Evolutionary conservation across 140 eudicot genomes (phyloP).

Genomic region (Flaveria floridana): DNA sequence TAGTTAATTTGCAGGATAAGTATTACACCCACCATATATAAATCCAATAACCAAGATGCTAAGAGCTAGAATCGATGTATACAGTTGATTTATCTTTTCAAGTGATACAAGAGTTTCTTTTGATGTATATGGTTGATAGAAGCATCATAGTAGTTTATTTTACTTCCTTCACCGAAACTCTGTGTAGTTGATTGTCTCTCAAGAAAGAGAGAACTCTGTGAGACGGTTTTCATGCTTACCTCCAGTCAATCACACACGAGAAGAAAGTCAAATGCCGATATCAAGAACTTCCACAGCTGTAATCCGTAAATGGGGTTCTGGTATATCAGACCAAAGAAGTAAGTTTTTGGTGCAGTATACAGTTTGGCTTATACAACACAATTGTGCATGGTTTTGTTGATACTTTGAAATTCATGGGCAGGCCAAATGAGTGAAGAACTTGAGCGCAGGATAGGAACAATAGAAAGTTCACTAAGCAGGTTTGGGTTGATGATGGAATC

Average conservation of each 20-base stretch:
- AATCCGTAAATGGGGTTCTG: conserved; percentile 64
- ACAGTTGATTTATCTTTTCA: conserved; percentile 14
- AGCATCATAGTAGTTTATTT: conserved; percentile 19
- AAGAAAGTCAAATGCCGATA: conserved; percentile 68
- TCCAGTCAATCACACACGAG: conserved; percentile 62
- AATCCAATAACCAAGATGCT: conserved; percentile 18
- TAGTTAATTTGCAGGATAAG: background rate
- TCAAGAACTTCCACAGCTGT: conserved; percentile 61
- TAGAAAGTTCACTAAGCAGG: conserved; percentile 80
- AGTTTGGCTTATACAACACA: conserved; percentile 11
- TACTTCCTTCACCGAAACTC: conserved; percentile 15
- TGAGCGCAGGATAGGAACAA: conserved; percentile 69
- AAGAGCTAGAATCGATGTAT: conserved; percentile 19
- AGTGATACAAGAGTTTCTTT: conserved; percentile 7
- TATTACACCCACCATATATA: background rate
- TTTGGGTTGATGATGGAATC: conserved; percentile 84
- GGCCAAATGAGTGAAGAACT: conserved; percentile 81
- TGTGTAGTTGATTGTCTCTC: conserved; percentile 61
- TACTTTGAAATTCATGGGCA: conserved; percentile 39
- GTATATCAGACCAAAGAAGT: conserved; percentile 68
- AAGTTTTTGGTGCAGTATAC: conserved; percentile 32
- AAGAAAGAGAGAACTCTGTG: conserved; percentile 69
- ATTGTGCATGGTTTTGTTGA: conserved; percentile 19
- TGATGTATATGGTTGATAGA: conserved; percentile 9
- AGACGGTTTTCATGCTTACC: conserved; percentile 57